Evolutionary conservation across 106 monocot genomes (phyloP), one percentile per base, ranked within the genome.

Genomic region (Hemerocallis citrina): DNA sequence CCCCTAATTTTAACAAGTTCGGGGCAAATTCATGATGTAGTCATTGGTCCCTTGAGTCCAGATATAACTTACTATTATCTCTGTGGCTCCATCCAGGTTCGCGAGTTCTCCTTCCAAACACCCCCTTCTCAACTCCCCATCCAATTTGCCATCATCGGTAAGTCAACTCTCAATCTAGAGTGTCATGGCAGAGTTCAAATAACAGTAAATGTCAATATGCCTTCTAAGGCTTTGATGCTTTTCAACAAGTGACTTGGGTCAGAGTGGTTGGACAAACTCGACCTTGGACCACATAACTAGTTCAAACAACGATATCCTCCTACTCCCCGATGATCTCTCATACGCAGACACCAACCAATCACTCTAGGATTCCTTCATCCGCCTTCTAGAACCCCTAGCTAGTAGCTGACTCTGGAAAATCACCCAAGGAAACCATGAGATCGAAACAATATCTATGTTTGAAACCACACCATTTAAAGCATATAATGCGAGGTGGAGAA

Each of bases 391-490:
- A 63, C 60, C 81, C 0, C 63, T 72, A 0, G 76, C 81, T 14
- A 72, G 72, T 60, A 9, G 15, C 4, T 62, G 64, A 52, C 75
- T 76, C 4, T 81, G 81, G 81, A 81, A 76, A 76, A 72, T 76
- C 30, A 81, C 76, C 2, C 44, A 76, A 17, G 76, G 81, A 39
- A 81, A 81, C 64, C 80, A 81, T 52, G 80, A 81, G 67, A 68
- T 81, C 57, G 80, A 81, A 52, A 62, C 55, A 35, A 62, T 81
- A 6, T 76, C 81, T 19, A 0, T 76, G 13, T 0, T 81, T 39
- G 52, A 68, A 11, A 24, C 67, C 0, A 22, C 4, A 0, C 35
- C 67, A 10, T 81, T 81, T 61, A 68, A 63, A 34, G 64, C 81
- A 22, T 81, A 81, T 72, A 64, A 81, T 45, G 70, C 66, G 1